These are phyloP conservation scores for Eucalyptus pauciflora DNA, from an alignment of 345 rosid genomes.

Conservation along the genomic window DNA sequence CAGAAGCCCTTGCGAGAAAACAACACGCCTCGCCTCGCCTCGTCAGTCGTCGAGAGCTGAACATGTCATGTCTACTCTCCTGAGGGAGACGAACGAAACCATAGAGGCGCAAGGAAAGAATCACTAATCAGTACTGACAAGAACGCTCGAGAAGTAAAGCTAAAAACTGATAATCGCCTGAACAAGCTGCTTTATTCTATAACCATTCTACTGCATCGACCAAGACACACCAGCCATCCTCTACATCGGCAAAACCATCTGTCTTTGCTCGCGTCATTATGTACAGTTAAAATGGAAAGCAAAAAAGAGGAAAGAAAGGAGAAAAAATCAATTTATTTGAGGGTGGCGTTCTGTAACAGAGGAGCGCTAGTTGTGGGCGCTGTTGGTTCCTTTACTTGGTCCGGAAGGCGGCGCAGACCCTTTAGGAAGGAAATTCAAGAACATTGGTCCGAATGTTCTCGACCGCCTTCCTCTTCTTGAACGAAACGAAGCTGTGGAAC, in stretches of 20 bases:
- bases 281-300: neutral
- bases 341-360: neutral
- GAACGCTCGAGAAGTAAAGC: neutral
- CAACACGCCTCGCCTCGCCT: neutral
- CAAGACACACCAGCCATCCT: neutral
- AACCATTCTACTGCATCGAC: neutral
- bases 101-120: neutral
- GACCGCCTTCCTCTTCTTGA: neutral
- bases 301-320: neutral
- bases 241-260: neutral
- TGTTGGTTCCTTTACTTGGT: slow-evolving; percentile 41
- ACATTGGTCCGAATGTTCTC: slow-evolving; percentile 16
- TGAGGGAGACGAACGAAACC: neutral
- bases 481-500: neutral
- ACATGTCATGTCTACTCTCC: neutral
- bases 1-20: neutral
- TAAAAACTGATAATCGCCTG: neutral
- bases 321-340: neutral
- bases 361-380: slow-evolving; percentile 13
- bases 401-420: slow-evolving; percentile 36
- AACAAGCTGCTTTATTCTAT: neutral
- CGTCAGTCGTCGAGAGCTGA: neutral
- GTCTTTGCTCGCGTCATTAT: neutral
- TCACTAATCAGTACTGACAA: neutral
- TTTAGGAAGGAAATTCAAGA: slow-evolving; percentile 50